Percentiles rank a stretch among this genome's conserved stretches.
Conservation (phyloP, 805 yeast species). For the Wickerhamiella musiphila region DNA sequence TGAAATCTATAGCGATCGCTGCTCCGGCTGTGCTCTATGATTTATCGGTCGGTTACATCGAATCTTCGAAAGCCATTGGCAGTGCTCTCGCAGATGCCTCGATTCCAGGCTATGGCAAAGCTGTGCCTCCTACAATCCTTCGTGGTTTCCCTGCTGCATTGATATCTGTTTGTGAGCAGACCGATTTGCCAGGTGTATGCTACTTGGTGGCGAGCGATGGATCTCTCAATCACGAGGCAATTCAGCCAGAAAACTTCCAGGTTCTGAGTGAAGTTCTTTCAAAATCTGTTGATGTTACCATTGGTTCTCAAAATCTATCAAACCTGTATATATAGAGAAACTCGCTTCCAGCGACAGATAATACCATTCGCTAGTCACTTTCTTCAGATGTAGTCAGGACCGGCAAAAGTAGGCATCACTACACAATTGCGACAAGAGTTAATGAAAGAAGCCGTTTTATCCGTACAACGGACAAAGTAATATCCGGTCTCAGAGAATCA, state of each 20-base stretch:
- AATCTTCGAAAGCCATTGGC: neutral
- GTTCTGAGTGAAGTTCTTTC: constrained; percentile 4
- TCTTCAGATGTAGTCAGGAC: no score
- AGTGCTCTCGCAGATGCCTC: constrained; percentile 5
- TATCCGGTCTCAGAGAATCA: no score
- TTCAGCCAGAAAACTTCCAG: constrained; percentile 8
- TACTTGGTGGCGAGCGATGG: constrained; percentile 20
- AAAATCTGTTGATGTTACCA: constrained; percentile 1
- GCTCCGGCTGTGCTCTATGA: constrained; percentile 13
- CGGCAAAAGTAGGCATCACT: no score
- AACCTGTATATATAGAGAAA: constrained; percentile 8
- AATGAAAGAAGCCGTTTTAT: no score
- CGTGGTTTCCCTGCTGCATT: constrained; percentile 21
- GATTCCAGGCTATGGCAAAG: constrained; percentile 1
- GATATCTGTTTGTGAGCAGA: constrained; percentile 15
- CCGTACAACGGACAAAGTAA: no score
- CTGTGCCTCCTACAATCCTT: constrained; percentile 18
- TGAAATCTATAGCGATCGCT: constrained; percentile 5
- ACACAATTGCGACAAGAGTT: no score
- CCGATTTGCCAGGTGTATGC: constrained; percentile 13
- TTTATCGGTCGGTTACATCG: constrained; percentile 4
- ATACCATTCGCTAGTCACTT: no score
- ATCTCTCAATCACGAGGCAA: constrained; percentile 18
- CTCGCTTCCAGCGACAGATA: no score
- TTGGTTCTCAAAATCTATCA: constrained; percentile 4